Evolutionary conservation across 352 stramenopile species (phyloP).

Genomic region (Halophytophthora batemanensis): DNA sequence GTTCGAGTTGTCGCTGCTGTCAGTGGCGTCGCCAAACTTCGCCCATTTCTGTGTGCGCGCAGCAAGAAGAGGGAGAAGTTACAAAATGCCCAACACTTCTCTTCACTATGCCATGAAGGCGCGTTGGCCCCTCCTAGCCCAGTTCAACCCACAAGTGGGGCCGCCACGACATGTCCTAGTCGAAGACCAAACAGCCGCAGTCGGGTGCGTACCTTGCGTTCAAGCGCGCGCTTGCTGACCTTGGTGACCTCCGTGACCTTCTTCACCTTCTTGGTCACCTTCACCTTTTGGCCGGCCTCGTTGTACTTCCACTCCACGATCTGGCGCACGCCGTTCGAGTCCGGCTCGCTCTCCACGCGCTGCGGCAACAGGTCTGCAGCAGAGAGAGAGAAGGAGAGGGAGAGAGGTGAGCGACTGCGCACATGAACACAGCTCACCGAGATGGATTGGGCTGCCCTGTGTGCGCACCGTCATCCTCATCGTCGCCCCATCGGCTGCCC

Average conservation of each 20-base stretch:
- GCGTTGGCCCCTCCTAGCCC: too few species aligned
- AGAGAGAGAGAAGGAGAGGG: not conserved
- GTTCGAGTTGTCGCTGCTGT: constrained; percentile 76
- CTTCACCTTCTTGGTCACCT: constrained; percentile 90
- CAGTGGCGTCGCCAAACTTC: constrained; percentile 79
- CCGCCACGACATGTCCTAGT: not conserved
- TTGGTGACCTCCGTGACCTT: constrained; percentile 82
- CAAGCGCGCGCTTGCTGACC: constrained; percentile 79
- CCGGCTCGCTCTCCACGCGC: constrained; percentile 80
- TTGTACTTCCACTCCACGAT: constrained; percentile 91
- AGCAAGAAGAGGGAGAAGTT: not conserved
- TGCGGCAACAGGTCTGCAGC: constrained; percentile 62
- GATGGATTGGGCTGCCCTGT: too few species aligned
- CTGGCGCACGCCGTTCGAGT: constrained; percentile 78
- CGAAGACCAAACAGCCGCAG: too few species aligned
- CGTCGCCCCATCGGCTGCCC: constrained; percentile 57
- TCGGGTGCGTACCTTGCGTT: constrained; percentile 45
- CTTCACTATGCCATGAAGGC: too few species aligned
- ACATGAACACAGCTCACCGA: not conserved
- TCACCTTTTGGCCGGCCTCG: constrained; percentile 86
- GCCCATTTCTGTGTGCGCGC: constrained; percentile 44
- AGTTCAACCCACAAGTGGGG: not conserved
- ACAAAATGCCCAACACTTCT: not conserved
- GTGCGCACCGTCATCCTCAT: constrained; percentile 59
- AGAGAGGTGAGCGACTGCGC: not conserved